phyloP scores from a whole-genome alignment of 306 rosid species.

The Castanea sativa region DNA sequence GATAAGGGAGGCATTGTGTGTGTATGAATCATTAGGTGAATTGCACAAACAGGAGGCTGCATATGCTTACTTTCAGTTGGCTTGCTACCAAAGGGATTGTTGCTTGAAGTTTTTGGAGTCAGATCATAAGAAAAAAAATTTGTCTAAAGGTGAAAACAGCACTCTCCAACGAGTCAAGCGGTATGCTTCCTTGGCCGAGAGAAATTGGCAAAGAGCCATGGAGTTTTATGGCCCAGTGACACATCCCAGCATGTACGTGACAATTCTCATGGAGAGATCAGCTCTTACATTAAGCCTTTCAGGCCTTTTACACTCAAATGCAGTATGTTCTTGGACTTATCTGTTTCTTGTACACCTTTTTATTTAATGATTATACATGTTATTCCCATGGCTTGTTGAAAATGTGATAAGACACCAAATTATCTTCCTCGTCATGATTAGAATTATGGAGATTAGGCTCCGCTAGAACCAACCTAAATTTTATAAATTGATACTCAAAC shows the following conservation, averaged over 20 bases:
- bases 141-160: conserved; percentile 53
- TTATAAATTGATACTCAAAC: too few species aligned
- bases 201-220: conserved; percentile 86
- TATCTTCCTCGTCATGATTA: not conserved
- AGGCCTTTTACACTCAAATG: conserved; percentile 57
- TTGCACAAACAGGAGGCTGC: conserved; percentile 88
- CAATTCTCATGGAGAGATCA: conserved; percentile 81
- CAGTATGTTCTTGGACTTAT: conserved; percentile 51
- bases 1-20: conserved; percentile 78
- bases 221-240: conserved; percentile 78
- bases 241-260: conserved; percentile 72
- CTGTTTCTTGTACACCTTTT: conserved; percentile 3
- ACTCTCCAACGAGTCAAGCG: conserved; percentile 73
- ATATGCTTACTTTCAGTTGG: conserved; percentile 88
- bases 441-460: not conserved
- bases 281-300: conserved; percentile 59
- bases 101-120: conserved; percentile 77
- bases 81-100: conserved; percentile 82
- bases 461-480: not conserved
- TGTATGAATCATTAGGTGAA: conserved; percentile 85
- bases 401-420: not conserved
- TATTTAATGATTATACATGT: not conserved
- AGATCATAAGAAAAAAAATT: conserved; percentile 42
- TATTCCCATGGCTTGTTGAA: not conserved
- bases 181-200: conserved; percentile 82